Percentiles rank a stretch among this genome's conserved stretches.
Conservation (phyloP, 805 yeast species). For the Cyberlindnera mississippiensis region DNA sequence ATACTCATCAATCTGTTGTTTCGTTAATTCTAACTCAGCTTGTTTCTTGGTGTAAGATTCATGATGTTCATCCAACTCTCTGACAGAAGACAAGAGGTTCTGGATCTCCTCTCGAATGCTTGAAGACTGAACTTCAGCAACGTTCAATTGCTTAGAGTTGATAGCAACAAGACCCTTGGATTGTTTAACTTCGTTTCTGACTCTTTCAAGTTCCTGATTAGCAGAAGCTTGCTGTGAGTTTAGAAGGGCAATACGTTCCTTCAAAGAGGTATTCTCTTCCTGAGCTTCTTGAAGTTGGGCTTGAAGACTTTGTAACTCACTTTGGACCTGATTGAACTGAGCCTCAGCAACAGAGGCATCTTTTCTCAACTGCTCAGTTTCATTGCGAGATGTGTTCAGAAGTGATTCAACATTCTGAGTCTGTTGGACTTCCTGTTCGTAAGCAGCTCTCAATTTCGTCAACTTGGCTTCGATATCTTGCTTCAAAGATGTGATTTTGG, state of each 20-base stretch:
- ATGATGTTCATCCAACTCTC: slow-evolving; percentile 37
- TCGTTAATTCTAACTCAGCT: slow-evolving; percentile 28
- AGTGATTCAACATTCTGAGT: slow-evolving; percentile 67
- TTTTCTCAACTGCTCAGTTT: slow-evolving; percentile 64
- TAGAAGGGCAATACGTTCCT: slow-evolving; percentile 61
- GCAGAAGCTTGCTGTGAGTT: slow-evolving; percentile 64
- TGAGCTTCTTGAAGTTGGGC: slow-evolving; percentile 62
- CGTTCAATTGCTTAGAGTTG: slow-evolving; percentile 64
- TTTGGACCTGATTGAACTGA: slow-evolving; percentile 63
- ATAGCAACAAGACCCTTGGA: slow-evolving; percentile 62
- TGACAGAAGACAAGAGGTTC: slow-evolving; percentile 28
- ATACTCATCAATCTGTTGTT: slow-evolving; percentile 31
- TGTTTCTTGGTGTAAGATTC: slow-evolving; percentile 36
- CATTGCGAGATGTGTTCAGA: slow-evolving; percentile 55
- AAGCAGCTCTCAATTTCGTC: slow-evolving; percentile 57
- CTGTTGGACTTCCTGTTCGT: slow-evolving; percentile 74
- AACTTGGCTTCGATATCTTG: slow-evolving; percentile 72
- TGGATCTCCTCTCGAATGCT: slow-evolving; percentile 41
- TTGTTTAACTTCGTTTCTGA: slow-evolving; percentile 53
- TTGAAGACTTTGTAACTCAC: slow-evolving; percentile 59
- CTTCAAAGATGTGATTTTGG: slow-evolving; percentile 62
- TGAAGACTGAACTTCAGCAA: slow-evolving; percentile 48
- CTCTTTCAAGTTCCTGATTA: slow-evolving; percentile 49
- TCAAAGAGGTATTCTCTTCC: slow-evolving; percentile 57
- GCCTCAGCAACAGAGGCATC: slow-evolving; percentile 79